These are phyloP conservation scores for Hypoxylon rickii DNA, from an alignment of 495 filamentous ascomycete genomes.

Conservation along the genomic window DNA sequence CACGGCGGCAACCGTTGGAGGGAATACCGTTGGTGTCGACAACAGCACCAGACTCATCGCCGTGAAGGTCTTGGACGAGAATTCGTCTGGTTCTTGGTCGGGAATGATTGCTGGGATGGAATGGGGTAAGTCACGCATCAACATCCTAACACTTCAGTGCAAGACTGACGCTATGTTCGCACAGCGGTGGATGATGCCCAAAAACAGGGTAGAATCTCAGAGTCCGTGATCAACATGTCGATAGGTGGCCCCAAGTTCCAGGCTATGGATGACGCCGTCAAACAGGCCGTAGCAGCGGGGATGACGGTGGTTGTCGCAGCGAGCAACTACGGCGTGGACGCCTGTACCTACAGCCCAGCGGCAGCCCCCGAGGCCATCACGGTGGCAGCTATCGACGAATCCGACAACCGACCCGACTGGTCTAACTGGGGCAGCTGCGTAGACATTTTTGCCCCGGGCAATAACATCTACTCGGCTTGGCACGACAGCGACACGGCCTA, in stretches of 20 bases:
- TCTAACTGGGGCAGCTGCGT: slow-evolving; percentile 55
- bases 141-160: too few relatives aligned
- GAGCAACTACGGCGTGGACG: slow-evolving; percentile 43
- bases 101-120: slow-evolving; percentile 56
- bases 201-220: slow-evolving; percentile 27
- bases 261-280: slow-evolving; percentile 44
- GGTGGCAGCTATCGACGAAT: slow-evolving; percentile 49
- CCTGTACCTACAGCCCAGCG: slow-evolving; percentile 46
- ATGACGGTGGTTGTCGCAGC: slow-evolving; percentile 50
- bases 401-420: slow-evolving; percentile 39
- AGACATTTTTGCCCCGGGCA: slow-evolving; percentile 33
- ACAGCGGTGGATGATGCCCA: slow-evolving; percentile 42
- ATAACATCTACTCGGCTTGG: slow-evolving; percentile 45
- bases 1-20: slow-evolving; percentile 59
- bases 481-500: slow-evolving; percentile 39
- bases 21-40: slow-evolving; percentile 58
- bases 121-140: slow-evolving; percentile 40
- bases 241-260: slow-evolving; percentile 48
- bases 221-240: slow-evolving; percentile 50
- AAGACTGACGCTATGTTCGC: too few relatives aligned
- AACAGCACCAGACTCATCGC: slow-evolving; percentile 60
- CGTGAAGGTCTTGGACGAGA: slow-evolving; percentile 59
- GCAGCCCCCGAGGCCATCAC: slow-evolving; percentile 54
- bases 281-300: slow-evolving; percentile 43
- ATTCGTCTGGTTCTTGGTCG: slow-evolving; percentile 43